Evolutionary conservation across 148 eudicot species (phyloP), one percentile per base, ranked within the genome.

Genomic region (Gaultheria prostrata): DNA sequence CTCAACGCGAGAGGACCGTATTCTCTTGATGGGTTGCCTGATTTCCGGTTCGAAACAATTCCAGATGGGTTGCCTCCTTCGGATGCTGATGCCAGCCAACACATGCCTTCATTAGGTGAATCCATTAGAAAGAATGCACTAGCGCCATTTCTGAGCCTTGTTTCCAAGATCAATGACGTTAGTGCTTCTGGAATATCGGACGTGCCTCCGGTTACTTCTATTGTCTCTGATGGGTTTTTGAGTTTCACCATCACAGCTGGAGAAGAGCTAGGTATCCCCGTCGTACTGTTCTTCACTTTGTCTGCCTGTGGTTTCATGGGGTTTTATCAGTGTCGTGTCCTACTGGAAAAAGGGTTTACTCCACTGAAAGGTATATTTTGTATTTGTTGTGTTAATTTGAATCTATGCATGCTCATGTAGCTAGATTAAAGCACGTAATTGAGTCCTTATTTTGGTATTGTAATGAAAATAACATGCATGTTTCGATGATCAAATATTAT

Each of bases 271-370:
- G 87, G 87, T 20, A 59, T 85, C 33, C 87, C 87, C 24, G 80
- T 76, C 7, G 49, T 54, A 51, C 14, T 77, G 54, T 81, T 81
- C 69, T 81, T 80, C 82, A 82, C 87, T 8, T 6, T 82, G n/a
- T 53, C 84, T 39, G 84, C 87, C n/a, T 81, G 84, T 77, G 78
- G 78, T 13, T 85, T 85, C 63, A 81, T 85, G 87, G 87, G 84
- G 4, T 85, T 76, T 76, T 65, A 67, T 76, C 84, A 81, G 69
- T 67, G 61, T 28, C 77, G 24, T 4, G 67, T 70, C 76, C 87
- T 85, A 6, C 1, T 53, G 33, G 70, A 85, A 56, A 76, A 35
- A 76, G 82, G 82, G 14, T 53, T 85, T n/a, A 46, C 18, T 39
- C 79, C 80, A 26, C 84, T 76, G 2, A 76, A 82, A 76, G 84